These are phyloP conservation scores for Penicillium carneum DNA, from an alignment of 2,329 filamentous ascomycete genomes.

Conservation along the genomic window DNA sequence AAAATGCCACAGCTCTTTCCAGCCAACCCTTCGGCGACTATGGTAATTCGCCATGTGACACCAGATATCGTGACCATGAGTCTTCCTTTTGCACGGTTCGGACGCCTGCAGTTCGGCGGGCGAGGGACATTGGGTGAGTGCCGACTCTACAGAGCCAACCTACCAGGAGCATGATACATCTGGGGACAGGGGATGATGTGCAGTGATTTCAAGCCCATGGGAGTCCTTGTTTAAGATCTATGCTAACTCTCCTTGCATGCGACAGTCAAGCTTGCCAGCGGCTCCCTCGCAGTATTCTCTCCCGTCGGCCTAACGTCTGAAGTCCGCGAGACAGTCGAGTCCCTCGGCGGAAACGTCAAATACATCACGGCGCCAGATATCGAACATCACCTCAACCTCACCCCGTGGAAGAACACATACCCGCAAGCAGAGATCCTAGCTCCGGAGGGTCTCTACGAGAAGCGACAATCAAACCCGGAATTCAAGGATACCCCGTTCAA, in stretches of 20 bases:
- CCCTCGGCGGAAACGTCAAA: constrained; percentile 71
- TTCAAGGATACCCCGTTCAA: constrained; percentile 69
- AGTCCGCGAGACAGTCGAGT: constrained; percentile 68
- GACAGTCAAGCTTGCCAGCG: constrained; percentile 77
- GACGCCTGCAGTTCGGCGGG: constrained; percentile 80
- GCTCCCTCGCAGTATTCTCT: constrained; percentile 86
- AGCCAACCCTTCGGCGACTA: constrained; percentile 76
- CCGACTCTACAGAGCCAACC: constrained; percentile 15
- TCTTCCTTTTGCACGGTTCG: constrained; percentile 83
- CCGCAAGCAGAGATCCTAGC: constrained; percentile 81
- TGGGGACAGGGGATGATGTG: background rate
- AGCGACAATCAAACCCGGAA: constrained; percentile 68
- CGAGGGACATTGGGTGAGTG: constrained; percentile 79
- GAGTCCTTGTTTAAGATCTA: background rate
- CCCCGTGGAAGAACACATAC: constrained; percentile 80
- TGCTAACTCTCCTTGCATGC: constrained; percentile 30
- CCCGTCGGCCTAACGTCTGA: constrained; percentile 83
- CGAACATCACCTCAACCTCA: constrained; percentile 94
- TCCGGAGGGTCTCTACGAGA: constrained; percentile 81
- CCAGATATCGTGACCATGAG: constrained; percentile 68
- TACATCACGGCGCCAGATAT: constrained; percentile 89
- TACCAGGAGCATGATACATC: constrained; percentile 10
- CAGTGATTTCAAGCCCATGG: background rate
- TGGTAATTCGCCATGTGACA: constrained; percentile 87
- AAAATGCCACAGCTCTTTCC: constrained; percentile 65